Conservation (phyloP, 2,329 filamentous ascomycete species). For the Emergomyces orientalis region DNA sequence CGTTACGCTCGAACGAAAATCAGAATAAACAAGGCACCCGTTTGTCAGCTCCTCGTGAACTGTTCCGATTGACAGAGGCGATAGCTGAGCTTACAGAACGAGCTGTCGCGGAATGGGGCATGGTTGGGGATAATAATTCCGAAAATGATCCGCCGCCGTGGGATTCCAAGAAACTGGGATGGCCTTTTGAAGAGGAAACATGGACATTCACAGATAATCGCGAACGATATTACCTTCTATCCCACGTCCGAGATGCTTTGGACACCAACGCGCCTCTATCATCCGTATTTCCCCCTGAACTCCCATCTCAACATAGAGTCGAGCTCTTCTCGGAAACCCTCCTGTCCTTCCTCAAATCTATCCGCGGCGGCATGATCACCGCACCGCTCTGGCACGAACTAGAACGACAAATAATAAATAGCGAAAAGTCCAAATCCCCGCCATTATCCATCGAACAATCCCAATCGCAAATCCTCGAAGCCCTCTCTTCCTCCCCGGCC, state of each 20-base stretch:
- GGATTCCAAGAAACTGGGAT: conserved; percentile 42
- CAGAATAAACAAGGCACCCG: conserved; percentile 37
- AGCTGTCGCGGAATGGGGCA: conserved; percentile 53
- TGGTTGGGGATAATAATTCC: conserved; percentile 36
- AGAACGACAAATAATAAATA: conserved; percentile 45
- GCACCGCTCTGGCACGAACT: conserved; percentile 60
- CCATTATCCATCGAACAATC: conserved; percentile 45
- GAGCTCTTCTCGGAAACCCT: conserved; percentile 66
- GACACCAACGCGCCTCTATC: conserved; percentile 59
- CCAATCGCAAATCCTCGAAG: conserved; percentile 59
- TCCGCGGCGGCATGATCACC: conserved; percentile 72
- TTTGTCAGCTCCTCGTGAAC: conserved; percentile 76
- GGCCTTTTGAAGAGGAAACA: conserved; percentile 50
- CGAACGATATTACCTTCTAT: conserved; percentile 37
- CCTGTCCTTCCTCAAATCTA: conserved; percentile 61
- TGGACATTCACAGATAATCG: conserved; percentile 37
- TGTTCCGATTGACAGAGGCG: conserved; percentile 80
- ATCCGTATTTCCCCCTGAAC: conserved; percentile 53
- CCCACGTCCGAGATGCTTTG: conserved; percentile 52
- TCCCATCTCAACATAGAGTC: conserved; percentile 56
- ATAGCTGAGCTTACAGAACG: conserved; percentile 54
- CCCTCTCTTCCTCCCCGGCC: conserved; percentile 59
- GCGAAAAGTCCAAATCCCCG: conserved; percentile 41
- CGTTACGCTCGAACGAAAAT: conserved; percentile 21
- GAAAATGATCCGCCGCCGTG: conserved; percentile 42